A percentile compares a stretch with the other conserved stretches of the same genome.
Conservation (phyloP, 129 eudicot species). For the Daucus carota region DH1_v3.0 NC_030387.2:36391501-36392000, state of each 20-base stretch:
- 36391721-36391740: background rate
- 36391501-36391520: background rate
- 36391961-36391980: slow-evolving; percentile 91
- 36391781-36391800: slow-evolving; percentile 87
- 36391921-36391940: slow-evolving; percentile 79
- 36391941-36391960: slow-evolving; percentile 74
- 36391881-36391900: background rate
- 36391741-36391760: slow-evolving; percentile 69
- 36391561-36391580: background rate
- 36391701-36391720: too few relatives aligned
- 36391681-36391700: too few relatives aligned
- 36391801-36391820: slow-evolving; percentile 73
- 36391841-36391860: background rate
- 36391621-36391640: background rate
- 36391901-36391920: slow-evolving; percentile 60
- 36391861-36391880: background rate
- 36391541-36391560: background rate
- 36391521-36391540: background rate
- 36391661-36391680: background rate
- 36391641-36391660: background rate
- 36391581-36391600: background rate
- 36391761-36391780: slow-evolving; percentile 73
- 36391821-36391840: slow-evolving; percentile 53
- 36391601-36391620: background rate
- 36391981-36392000: slow-evolving; percentile 88